Percentiles rank a stretch among this genome's conserved stretches.
Evolutionary conservation across 148 eudicot genomes (phyloP).

Genomic region (Arctostaphylos glauca): DNA sequence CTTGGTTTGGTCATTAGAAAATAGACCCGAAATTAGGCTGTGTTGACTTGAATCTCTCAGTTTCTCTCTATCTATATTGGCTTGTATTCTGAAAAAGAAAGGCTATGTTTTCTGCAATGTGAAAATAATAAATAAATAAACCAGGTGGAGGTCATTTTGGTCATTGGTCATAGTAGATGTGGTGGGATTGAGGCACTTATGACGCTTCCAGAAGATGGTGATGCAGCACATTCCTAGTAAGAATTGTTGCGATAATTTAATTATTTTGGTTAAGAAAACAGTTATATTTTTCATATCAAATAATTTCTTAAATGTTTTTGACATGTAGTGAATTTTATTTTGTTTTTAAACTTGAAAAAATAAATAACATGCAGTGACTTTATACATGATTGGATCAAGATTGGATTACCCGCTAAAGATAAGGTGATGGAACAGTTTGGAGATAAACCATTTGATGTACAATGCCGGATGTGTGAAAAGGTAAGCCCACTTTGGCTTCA

Average conservation of each 20-base stretch:
- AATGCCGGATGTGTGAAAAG: not conserved
- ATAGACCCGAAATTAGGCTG: no score
- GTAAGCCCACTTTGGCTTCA: not conserved
- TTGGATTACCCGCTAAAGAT: slow-evolving; percentile 24
- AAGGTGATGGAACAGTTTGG: slow-evolving; percentile 5
- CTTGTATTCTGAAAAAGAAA: not conserved
- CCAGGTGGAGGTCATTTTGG: slow-evolving; percentile 31
- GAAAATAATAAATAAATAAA: not conserved
- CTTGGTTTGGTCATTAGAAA: no score
- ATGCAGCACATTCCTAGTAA: slow-evolving; percentile 16
- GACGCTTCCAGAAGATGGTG: not conserved
- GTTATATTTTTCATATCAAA: not conserved
- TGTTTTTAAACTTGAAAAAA: no score
- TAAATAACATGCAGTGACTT: slow-evolving; percentile 24
- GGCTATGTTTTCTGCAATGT: not conserved
- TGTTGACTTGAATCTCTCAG: not conserved
- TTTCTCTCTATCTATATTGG: not conserved
- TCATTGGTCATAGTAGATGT: slow-evolving; percentile 37
- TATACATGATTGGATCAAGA: slow-evolving; percentile 31
- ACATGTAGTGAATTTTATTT: no score
- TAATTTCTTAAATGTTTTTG: not conserved
- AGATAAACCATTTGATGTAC: not conserved
- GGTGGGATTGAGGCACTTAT: slow-evolving; percentile 35
- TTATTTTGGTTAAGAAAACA: not conserved
- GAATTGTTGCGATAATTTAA: not conserved